These are phyloP conservation scores for Dactylellina sp. DNA, from an alignment of 2,329 filamentous ascomycete genomes.

Conservation along the genomic window DNA sequence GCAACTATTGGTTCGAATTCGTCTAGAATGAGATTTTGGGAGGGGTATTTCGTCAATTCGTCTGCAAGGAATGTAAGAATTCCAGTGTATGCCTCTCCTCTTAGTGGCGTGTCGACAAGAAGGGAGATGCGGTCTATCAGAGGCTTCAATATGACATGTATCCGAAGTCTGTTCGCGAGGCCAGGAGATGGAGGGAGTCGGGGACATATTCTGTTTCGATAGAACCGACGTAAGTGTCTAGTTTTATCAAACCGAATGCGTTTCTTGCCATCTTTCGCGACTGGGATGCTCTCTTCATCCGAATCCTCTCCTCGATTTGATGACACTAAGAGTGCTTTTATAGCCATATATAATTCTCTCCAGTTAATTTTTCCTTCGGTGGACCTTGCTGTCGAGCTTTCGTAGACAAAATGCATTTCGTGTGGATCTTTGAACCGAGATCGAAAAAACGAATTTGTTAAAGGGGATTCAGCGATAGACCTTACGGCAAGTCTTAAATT, in stretches of 20 bases:
- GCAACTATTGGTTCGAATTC: slow-evolving; percentile 37
- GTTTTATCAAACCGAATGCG: slow-evolving; percentile 31
- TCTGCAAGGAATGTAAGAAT: slow-evolving; percentile 41
- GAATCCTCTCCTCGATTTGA: slow-evolving; percentile 36
- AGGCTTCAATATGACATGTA: slow-evolving; percentile 54
- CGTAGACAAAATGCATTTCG: slow-evolving; percentile 55
- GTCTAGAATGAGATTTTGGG: slow-evolving; percentile 28
- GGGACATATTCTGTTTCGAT: slow-evolving; percentile 53
- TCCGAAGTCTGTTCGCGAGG: slow-evolving; percentile 51
- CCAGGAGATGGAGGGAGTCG: slow-evolving; percentile 43
- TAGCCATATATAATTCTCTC: slow-evolving; percentile 41
- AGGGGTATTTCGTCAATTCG: slow-evolving; percentile 45
- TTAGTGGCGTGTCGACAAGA: slow-evolving; percentile 38
- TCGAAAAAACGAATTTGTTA: slow-evolving; percentile 55
- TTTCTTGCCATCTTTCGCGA: slow-evolving; percentile 35
- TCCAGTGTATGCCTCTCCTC: slow-evolving; percentile 48
- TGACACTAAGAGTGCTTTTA: slow-evolving; percentile 44
- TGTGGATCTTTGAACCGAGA: slow-evolving; percentile 55
- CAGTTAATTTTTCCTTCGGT: slow-evolving; percentile 51
- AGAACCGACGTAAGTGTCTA: slow-evolving; percentile 45
- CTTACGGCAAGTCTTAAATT: slow-evolving; percentile 48
- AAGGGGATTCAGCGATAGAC: slow-evolving; percentile 50
- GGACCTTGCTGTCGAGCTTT: slow-evolving; percentile 41
- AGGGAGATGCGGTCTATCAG: slow-evolving; percentile 52
- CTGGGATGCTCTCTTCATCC: slow-evolving; percentile 26